Evolutionary conservation across 225 moss, liverwort and hornwort species (phyloP), one percentile per base, ranked within the genome.

Genomic region (Ulota crispa): DNA sequence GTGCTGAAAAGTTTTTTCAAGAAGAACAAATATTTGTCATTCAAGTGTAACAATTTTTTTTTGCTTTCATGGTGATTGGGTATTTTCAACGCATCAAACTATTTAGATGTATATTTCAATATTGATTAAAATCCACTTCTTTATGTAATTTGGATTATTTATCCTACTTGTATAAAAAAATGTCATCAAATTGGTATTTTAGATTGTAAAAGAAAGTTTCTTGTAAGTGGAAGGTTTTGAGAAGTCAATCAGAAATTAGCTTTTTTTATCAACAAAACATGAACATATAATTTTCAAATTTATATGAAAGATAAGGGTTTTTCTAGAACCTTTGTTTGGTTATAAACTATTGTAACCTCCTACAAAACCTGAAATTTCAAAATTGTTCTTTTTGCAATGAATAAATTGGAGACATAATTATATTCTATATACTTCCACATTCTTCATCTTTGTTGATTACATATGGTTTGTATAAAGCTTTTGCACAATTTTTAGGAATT

Each of bases 41-140:
- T 57, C 5, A 50, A 0, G 5, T 4, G 12, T 23, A 12, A 6
- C 4, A 34, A 32, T 4, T 34, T 34, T 3, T 34, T 34, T 34
- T 34, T 34, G 0, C 0, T 60, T 0, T 0, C 0, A 60, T 32
- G 26, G 10, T 4, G 13, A 8, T 1, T 3, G 0, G 9, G 2
- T 34, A 31, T 5, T 24, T 11, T 2, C 6, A 0, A 2, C 19
- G 0, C 43, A 7, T 11, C 23, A 23, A 56, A 56, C 6, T 0
- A 7, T 50, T 30, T 14, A 14, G 2, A 10, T 11, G 37, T 3
- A 37, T 3, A 50, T 32, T 34, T 53, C 12, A 66, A 20, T 14
- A 14, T 8, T 8, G 1, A 47, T 63, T n/a, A 2, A 27, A 12
- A 20, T 13, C 36, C 12, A 1, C 5, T 57, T 23, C 4, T 57